phyloP scores from a whole-genome alignment of 495 filamentous ascomycete genomes.

The Penicillium argentinense region DNA sequence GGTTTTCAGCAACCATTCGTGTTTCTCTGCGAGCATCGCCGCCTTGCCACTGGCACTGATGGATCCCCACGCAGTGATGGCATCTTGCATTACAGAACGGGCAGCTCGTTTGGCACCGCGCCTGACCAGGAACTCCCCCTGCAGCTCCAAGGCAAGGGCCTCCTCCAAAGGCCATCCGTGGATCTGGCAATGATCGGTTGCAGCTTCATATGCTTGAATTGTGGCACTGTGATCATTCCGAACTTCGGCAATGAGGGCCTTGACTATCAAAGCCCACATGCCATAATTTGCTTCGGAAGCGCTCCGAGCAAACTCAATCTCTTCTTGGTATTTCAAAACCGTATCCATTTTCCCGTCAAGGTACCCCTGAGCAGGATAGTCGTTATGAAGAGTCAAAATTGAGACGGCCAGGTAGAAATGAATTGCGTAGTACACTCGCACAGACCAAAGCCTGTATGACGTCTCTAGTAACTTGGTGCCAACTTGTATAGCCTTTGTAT shows the following conservation, averaged over 20 bases:
- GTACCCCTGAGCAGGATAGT: conserved; percentile 49
- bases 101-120: conserved; percentile 71
- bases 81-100: conserved; percentile 67
- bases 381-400: conserved; percentile 61
- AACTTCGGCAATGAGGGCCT: conserved; percentile 71
- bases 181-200: conserved; percentile 76
- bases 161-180: conserved; percentile 79
- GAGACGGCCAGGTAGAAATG: conserved; percentile 71
- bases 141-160: conserved; percentile 73
- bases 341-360: conserved; percentile 55
- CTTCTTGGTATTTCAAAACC: conserved; percentile 56
- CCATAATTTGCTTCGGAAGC: conserved; percentile 78
- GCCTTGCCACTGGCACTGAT: conserved; percentile 76
- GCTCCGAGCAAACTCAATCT: conserved; percentile 66
- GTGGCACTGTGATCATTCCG: conserved; percentile 59
- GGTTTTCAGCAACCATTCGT: conserved; percentile 69
- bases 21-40: conserved; percentile 65
- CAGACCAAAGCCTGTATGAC: conserved; percentile 67
- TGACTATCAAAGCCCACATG: conserved; percentile 71
- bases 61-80: conserved; percentile 70
- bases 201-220: conserved; percentile 68
- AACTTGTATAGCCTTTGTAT: conserved; percentile 65
- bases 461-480: conserved; percentile 61
- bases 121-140: conserved; percentile 69
- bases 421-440: conserved; percentile 62